Base-by-base conservation (phyloP, 2,329 filamentous ascomycete species). In the Alternaria sp. region DNA sequence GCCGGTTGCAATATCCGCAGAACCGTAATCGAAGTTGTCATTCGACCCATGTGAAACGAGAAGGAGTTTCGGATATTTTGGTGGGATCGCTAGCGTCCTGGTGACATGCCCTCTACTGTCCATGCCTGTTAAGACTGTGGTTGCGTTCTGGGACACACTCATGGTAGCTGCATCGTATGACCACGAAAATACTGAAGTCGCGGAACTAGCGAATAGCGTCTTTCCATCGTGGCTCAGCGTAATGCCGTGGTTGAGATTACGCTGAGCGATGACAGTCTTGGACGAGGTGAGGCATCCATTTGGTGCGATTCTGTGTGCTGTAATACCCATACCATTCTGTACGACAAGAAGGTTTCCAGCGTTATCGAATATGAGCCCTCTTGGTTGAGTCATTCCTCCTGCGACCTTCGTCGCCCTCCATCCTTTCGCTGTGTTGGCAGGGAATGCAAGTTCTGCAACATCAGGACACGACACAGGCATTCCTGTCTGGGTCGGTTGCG, bases 31-130 rank as follows among this genome's bases (percentile, higher is more conserved):
- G 47, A 90, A 82, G 73, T 92, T 91, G 46, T 82, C 81, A 32
- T 83, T 81, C 62, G 87, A 90, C 25, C 90, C 90, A 60, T 89
- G 86, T 8, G 87, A 90, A n/a, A 93, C 85, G 47, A 93, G 74
- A 3, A 93, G 81, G 1, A 82, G 77, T 3, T 78, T 73, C 6
- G 86, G 79, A 43, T 75, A 57, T 25, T 70, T 72, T 9, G 70
- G 70, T 11, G 74, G 70, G 11, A 76, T 67, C 4, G 44, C 44
- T 3, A 76, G 46, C 3, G 74, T 73, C 9, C 75, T 66, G 25
- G 75, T 77, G 4, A 74, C 67, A 56, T 77, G 75, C 0, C 75
- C 74, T 54, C 50, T 62, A 13, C 46, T 69, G 26, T 73, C 70
- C 74, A 77, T 77, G 10, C 73, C 73, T 8, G 64, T 69, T 3